Evolutionary conservation across 352 stramenopile species (phyloP), one percentile per base, ranked within the genome.

Genomic region (Phytophthora tubulina): DNA sequence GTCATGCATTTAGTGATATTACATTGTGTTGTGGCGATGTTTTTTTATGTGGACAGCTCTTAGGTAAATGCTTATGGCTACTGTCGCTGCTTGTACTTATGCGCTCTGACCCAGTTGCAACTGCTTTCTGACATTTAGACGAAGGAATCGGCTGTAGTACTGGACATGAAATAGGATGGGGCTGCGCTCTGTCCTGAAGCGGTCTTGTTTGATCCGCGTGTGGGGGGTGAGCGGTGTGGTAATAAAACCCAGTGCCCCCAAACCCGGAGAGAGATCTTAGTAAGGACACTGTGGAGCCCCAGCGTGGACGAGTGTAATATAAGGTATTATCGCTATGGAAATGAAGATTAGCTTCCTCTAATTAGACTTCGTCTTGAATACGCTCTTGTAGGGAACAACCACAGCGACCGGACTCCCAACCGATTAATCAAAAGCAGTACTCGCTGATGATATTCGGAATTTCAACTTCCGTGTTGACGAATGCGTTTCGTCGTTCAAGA

Each of bases 341-440:
- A 14, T 6, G 7, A 15, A 15, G 45, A 14, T 52, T 52, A 52
- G 45, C 45, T 52, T 52, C 45, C 5, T 33, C 45, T 35, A 52
- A 52, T 52, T 52, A n/a, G n/a, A 31, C n/a, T 27, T 52, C 45
- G 45, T 35, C 10, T 15, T 52, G 45, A 15, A 52, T 52, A 35
- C 21, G 45, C 45, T 52, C 45, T 52, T 31, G 21, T 52, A 52
- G 15, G 45, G 21, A 52, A 35, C 21, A 31, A 11, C 45, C 45
- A 33, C 45, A 52, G 45, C 17, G 1, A n/a, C 27, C 21, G 45
- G 45, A 52, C 27, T 35, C 17, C 45, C 17, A 17, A 52, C 45
- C 45, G 21, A 52, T 33, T 38, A 52, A 52, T 52, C 45, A 52
- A 33, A 52, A 52, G 45, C 45, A 35, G 21, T 35, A 52, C 5